Percentiles rank a stretch among this genome's conserved stretches.
phyloP scores from a whole-genome alignment of 306 rosid species.

The Fragaria ananassa region DNA sequence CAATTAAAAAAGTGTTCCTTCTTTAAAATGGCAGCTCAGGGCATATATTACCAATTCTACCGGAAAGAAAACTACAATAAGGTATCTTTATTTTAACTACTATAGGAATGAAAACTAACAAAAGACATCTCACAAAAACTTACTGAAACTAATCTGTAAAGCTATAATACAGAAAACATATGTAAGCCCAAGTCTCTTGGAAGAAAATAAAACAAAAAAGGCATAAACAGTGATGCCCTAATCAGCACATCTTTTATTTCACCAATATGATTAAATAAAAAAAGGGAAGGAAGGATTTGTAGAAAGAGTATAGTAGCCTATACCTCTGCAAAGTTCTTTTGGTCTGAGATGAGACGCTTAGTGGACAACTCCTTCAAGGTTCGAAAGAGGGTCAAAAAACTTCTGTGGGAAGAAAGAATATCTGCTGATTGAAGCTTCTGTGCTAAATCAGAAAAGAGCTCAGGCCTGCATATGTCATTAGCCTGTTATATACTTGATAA shows the following conservation, averaged over 20 bases:
- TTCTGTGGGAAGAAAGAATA: constrained; percentile 76
- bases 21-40: not conserved
- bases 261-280: not conserved
- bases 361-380: constrained; percentile 85
- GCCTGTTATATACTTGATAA: constrained; percentile 27
- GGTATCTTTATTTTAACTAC: not conserved
- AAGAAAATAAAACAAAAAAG: not conserved
- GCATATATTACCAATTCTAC: not conserved
- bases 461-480: constrained; percentile 75
- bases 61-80: not conserved
- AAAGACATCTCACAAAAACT: not conserved
- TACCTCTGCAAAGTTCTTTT: constrained; percentile 90
- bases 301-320: not conserved
- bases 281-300: not conserved
- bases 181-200: not conserved
- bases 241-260: not conserved
- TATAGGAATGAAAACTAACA: too few species aligned
- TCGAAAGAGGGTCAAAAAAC: constrained; percentile 75
- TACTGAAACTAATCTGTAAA: not conserved
- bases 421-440: constrained; percentile 85
- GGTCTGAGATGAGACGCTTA: constrained; percentile 81
- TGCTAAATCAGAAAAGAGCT: constrained; percentile 75
- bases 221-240: not conserved
- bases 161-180: not conserved
- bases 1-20: not conserved